Percentiles rank a stretch among this genome's conserved stretches.
These are phyloP conservation scores for Candida sanyaensis DNA, from an alignment of 1,139 yeast genomes.

Conservation along the genomic window DNA sequence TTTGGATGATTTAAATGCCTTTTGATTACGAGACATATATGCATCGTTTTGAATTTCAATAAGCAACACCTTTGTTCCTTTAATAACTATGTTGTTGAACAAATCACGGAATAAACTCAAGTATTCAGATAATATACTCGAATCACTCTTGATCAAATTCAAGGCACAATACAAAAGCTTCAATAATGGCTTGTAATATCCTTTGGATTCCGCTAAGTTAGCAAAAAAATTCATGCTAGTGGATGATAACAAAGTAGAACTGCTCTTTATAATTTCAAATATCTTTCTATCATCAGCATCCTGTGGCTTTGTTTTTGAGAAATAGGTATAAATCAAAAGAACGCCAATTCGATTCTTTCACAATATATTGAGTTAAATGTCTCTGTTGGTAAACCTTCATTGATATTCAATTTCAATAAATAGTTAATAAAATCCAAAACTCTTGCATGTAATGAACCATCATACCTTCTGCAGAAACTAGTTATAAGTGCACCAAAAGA, in stretches of 20 bases:
- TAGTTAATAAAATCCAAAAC: constrained; percentile 48
- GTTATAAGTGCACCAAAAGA: constrained; percentile 80
- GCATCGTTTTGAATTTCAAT: constrained; percentile 60
- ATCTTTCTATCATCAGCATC: constrained; percentile 28
- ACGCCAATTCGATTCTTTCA: constrained; percentile 70
- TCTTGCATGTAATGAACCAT: constrained; percentile 31
- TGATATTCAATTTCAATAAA: constrained; percentile 53
- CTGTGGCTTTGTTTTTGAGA: constrained; percentile 24
- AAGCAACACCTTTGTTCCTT: constrained; percentile 56
- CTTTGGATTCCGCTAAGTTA: constrained; percentile 39
- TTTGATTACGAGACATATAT: constrained; percentile 37
- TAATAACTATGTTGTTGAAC: constrained; percentile 60
- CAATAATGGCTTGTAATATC: constrained; percentile 59
- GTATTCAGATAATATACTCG: constrained; percentile 45
- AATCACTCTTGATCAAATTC: constrained; percentile 41
- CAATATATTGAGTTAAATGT: constrained; percentile 53
- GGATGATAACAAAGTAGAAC: constrained; percentile 47
- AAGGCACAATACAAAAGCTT: constrained; percentile 57
- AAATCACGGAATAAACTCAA: constrained; percentile 55
- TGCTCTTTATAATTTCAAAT: constrained; percentile 40
- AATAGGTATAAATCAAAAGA: constrained; percentile 58
- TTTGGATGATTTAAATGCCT: constrained; percentile 27
- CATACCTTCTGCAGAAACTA: constrained; percentile 52
- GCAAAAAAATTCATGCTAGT: constrained; percentile 46
- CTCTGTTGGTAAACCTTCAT: constrained; percentile 54